Base-by-base conservation (phyloP, 441 rosid species). In the Codiaeum variegatum region DNA sequence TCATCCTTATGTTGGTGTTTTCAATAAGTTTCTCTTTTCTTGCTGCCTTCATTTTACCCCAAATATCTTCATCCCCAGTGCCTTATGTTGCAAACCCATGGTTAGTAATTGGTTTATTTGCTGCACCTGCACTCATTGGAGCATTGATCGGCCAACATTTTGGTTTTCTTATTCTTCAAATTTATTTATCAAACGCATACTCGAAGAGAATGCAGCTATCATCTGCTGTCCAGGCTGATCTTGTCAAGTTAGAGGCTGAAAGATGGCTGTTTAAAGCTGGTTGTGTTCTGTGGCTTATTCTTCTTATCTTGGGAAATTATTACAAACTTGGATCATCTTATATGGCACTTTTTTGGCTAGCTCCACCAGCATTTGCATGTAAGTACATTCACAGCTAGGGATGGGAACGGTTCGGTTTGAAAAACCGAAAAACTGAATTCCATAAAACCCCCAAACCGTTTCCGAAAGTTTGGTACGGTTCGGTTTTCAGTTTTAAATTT, bases 301-400 rank as follows among this genome's bases (percentile, higher is more conserved):
- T 95, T 80, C 85, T 95, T 58, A 75, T 76, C 16, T 19, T 88
- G 0, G 98, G 96, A 80, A 89, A 88, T 71, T 95, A 93, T 79
- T 91, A 80, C 71, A 87, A 80, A 78, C 72, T 93, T 59, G 95
- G 97, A 67, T 91, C 98, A 72, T 82, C 98, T 38, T 95, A 85
- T 83, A 28, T 95, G 74, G 97, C 99, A 61, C 82, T 95, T 44
- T 83, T 86, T 77, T 95, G 98, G 98, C 87, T 95, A 49, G 87
- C 81, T 84, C 90, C 95, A 38, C 99, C 99, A 16, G 94, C 95
- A 66, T 91, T 93, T 84, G 86, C 99, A 77, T 95, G 99, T 95
- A 89, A 95, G 97, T 67, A 55, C 71, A 67, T 69, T n/a, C n/a
- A n/a, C n/a, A n/a, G n/a, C n/a, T n/a, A n/a, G n/a, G n/a, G n/a